Percentiles rank a stretch among this genome's conserved stretches.
phyloP scores from a whole-genome alignment of 768 basidiomycete genomes.

The Xerocomellus amylosporus region DNA sequence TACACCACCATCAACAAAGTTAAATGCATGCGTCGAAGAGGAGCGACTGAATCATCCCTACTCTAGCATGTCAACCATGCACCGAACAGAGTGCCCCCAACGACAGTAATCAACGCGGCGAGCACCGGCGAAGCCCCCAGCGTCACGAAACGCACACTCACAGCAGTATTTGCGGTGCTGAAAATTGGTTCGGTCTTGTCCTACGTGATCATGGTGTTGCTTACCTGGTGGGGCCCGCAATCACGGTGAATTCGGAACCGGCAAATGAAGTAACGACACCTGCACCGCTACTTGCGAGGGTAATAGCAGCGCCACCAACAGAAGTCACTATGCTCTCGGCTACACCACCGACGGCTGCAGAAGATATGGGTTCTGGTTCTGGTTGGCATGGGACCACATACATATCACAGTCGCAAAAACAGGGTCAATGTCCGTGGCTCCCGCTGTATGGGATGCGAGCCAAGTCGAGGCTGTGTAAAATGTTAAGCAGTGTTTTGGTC shows the following conservation, averaged over 20 bases:
- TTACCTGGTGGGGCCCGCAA: conserved; percentile 23
- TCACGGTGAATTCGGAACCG: conserved; percentile 52
- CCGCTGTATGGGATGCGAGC: conserved; percentile 5
- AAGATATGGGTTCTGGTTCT: not conserved
- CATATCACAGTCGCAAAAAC: conserved; percentile 25
- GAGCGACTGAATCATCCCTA: not conserved
- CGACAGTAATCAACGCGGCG: conserved; percentile 26
- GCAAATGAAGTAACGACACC: conserved; percentile 48
- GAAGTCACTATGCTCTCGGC: conserved; percentile 56
- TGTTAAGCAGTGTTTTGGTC: not conserved
- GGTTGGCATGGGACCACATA: conserved; percentile 10
- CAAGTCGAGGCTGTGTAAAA: conserved; percentile 19
- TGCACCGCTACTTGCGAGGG: conserved; percentile 46
- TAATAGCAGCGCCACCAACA: conserved; percentile 56
- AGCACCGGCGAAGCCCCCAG: conserved; percentile 27
- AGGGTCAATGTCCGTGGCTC: not conserved
- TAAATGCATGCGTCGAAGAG: not conserved
- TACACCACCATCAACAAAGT: not conserved
- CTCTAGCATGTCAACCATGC: conserved; percentile 38
- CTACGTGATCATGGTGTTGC: not conserved
- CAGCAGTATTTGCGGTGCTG: conserved; percentile 19
- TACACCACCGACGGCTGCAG: conserved; percentile 50
- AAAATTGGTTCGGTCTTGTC: not conserved
- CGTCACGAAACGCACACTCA: conserved; percentile 13
- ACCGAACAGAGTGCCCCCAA: conserved; percentile 36